phyloP scores from a whole-genome alignment of 345 rosid species.

The rapeseed (Brassica napus) region DNA sequence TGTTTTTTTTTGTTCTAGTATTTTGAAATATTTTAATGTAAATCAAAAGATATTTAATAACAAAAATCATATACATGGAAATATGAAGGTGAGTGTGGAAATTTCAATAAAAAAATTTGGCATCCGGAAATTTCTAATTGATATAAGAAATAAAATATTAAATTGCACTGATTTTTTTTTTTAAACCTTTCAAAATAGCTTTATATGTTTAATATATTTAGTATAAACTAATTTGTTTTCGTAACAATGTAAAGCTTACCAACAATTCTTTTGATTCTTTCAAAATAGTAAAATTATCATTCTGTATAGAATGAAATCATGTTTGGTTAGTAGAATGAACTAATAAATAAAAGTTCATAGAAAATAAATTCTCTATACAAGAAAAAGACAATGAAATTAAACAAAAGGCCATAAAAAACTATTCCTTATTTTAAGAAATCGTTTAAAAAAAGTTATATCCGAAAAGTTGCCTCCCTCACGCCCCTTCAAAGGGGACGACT shows the following conservation, averaged over 20 bases:
- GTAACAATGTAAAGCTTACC: neutral
- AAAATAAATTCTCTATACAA: neutral
- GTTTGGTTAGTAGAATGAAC: neutral
- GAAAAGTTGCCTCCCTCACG: neutral
- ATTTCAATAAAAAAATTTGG: neutral
- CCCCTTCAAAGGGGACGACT: neutral
- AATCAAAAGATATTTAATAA: neutral
- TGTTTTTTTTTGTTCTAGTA: neutral
- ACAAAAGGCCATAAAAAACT: neutral
- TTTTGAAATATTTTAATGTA: neutral
- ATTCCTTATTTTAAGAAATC: conserved; percentile 24
- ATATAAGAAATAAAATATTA: neutral
- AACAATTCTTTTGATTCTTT: neutral
- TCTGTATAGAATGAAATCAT: neutral
- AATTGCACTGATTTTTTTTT: neutral
- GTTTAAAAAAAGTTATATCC: neutral
- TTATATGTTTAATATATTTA: neutral
- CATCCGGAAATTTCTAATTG: neutral
- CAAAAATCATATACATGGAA: neutral
- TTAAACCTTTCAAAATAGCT: neutral
- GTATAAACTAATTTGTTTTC: neutral
- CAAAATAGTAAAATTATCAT: neutral
- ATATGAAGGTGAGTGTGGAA: neutral
- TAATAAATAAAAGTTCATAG: neutral
- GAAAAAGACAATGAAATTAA: neutral